Evolutionary conservation across 306 rosid species (phyloP), one percentile per base, ranked within the genome.

Genomic region (Castanea crenata): DNA sequence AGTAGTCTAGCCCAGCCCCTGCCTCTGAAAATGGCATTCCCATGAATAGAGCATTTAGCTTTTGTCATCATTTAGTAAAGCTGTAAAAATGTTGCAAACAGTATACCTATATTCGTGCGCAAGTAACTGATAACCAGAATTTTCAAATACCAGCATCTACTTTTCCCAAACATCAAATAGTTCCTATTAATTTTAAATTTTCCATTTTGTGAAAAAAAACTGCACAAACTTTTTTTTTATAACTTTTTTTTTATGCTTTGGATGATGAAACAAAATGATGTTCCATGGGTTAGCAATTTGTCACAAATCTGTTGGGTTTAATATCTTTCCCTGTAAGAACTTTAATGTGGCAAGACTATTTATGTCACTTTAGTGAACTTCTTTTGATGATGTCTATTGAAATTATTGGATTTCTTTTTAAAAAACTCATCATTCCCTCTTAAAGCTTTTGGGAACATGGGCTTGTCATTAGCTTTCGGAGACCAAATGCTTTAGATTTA

Each of bases 371-470:
- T 83, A 88, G 78, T 82, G 84, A 86, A 74, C 88, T 80, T 86
- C 83, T 90, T 91, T 88, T 91, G 78, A 87, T 87, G 88, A 83
- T 91, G 92, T 79, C 86, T 78, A 61, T 63, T 83, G 91, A 82
- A 87, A 88, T 88, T 76, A 90, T 89, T 78, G 85, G 62, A 76
- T 84, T 83, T 72, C 77, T 81, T 85, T 78, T 86, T 70, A 65
- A 81, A 73, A 86, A 74, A 29, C 85, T 69, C 90, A 93, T 90
- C 83, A 89, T 89, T 89, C 79, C 72, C 87, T 85, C 82, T 87
- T 83, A 86, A 80, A 83, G 87, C 88, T 85, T 89, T 90, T 75
- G 90, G 91, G 90, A 93, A 90, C 95, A 91, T 90, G 91, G 89
- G 88, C 74, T 82, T 85, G 87, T 87, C 73, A 83, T 86, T 83